phyloP scores from a whole-genome alignment of 768 basidiomycete species.

The Polyporus arcularius region DNA sequence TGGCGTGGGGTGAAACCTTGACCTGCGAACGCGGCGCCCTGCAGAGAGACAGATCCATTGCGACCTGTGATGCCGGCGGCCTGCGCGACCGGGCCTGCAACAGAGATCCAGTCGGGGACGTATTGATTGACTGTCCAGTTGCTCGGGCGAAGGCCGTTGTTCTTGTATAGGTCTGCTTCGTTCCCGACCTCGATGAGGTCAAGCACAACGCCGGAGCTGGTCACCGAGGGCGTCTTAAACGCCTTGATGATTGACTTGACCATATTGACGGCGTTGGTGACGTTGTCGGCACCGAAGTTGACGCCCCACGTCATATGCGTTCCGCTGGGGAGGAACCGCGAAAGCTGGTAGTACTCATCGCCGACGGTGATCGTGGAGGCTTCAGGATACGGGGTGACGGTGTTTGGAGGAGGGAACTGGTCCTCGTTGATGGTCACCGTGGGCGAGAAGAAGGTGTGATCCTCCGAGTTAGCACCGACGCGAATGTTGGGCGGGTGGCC shows the following conservation, averaged over 20 bases:
- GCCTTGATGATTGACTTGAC: slow-evolving; percentile 32
- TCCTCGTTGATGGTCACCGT: slow-evolving; percentile 46
- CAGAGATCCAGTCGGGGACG: slow-evolving; percentile 31
- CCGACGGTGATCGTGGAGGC: slow-evolving; percentile 62
- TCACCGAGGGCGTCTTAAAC: slow-evolving; percentile 27
- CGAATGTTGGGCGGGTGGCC: slow-evolving; percentile 57
- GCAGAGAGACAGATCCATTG: slow-evolving; percentile 22
- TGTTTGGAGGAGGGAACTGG: slow-evolving; percentile 49
- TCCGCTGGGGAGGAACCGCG: slow-evolving; percentile 52
- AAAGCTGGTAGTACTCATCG: slow-evolving; percentile 53
- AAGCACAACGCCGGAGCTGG: slow-evolving; percentile 29
- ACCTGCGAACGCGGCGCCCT: slow-evolving; percentile 29
- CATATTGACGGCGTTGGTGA: slow-evolving; percentile 34
- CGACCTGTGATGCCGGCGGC: slow-evolving; percentile 22
- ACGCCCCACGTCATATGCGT: slow-evolving; percentile 69
- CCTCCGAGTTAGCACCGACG: slow-evolving; percentile 56
- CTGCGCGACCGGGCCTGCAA: slow-evolving; percentile 26
- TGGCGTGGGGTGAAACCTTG: slow-evolving; percentile 60
- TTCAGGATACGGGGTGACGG: slow-evolving; percentile 66
- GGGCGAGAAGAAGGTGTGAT: slow-evolving; percentile 57
- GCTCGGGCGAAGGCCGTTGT: slow-evolving; percentile 30
- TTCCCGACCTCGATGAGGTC: slow-evolving; percentile 37
- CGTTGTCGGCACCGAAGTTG: slow-evolving; percentile 49
- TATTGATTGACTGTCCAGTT: slow-evolving; percentile 33
- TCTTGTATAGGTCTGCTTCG: slow-evolving; percentile 35